These are phyloP conservation scores for Fagopyrum esculentum DNA, from an alignment of 148 eudicot genomes.

Conservation along the genomic window DNA sequence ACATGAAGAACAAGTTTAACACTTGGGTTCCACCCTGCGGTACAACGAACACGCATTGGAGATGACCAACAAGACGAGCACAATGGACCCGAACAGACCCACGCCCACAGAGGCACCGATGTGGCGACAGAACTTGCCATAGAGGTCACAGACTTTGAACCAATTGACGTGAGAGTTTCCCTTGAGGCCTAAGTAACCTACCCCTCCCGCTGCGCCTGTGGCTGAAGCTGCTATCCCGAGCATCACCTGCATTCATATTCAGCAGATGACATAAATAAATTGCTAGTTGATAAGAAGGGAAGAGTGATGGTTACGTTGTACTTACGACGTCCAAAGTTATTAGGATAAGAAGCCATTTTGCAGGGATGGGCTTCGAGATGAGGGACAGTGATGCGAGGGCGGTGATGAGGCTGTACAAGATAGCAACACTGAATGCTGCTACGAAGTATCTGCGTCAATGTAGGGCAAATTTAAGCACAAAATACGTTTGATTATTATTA, in stretches of 20 bases:
- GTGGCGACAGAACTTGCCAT: constrained; percentile 44
- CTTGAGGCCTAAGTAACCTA: constrained; percentile 47
- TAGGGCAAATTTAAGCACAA: not conserved
- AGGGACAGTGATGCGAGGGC: constrained; percentile 27
- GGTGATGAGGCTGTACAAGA: constrained; percentile 49
- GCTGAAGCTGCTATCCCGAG: constrained; percentile 69
- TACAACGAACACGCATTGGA: constrained; percentile 39
- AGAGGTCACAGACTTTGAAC: constrained; percentile 42
- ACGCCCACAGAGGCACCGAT: constrained; percentile 32
- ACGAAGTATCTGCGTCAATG: constrained; percentile 48
- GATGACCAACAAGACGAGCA: constrained; percentile 47
- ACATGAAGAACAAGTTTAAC: not conserved
- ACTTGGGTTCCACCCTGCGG: not conserved
- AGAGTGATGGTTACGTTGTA: not conserved
- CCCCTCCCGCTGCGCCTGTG: constrained; percentile 52
- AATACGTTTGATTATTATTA: not conserved
- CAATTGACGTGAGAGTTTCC: constrained; percentile 45
- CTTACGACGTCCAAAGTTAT: constrained; percentile 40
- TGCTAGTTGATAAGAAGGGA: not conserved
- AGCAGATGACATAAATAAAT: not conserved
- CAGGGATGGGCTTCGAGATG: constrained; percentile 27
- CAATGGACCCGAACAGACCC: constrained; percentile 39
- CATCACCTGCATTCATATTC: constrained; percentile 36
- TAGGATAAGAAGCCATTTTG: constrained; percentile 33
- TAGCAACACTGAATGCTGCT: constrained; percentile 51